Base-by-base conservation (phyloP, 768 basidiomycete species). In the Lactarius tabidus region DNA sequence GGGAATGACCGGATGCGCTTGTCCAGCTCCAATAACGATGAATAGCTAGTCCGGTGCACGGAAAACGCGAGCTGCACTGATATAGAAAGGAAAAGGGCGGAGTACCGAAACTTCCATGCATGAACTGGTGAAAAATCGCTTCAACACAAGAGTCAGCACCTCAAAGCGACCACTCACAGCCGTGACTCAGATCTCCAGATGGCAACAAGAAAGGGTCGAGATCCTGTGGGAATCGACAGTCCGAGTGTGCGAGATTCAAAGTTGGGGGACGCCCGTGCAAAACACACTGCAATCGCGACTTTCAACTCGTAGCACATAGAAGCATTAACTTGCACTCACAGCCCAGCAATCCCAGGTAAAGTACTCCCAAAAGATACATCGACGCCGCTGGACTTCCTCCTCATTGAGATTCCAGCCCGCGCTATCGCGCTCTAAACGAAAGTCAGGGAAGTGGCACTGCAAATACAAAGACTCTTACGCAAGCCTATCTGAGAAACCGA, bases 291-390 rank as follows among this genome's bases (percentile, higher is more conserved):
- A 33, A 57, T n/a, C 1, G 28, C 23, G 26, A 41, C 2, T 6
- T 26, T 43, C 17, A 28, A 17, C n/a, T 12, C 14, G 20, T 18
- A 29, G n/a, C 29, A 2, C 23, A 23, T 10, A 7, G 38, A 61
- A 20, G 17, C 12, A 26, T n/a, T 54, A 15, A 17, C 41, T 17
- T 9, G 31, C 17, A 66, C 65, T 62, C 52, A 66, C 65, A 45
- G 60, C 20, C 80, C 82, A 84, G 9, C 77, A 73, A 69, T 84
- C 82, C 75, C 78, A 81, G 20, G 77, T 75, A 68, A 77, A 81
- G 10, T 84, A 71, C 62, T 84, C 83, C 84, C 84, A 85, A 70
- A 84, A 85, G 43, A 84, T 60, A 45, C 75, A 71, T 57, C 84
- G 77, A 38, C 79, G 72, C 36, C 81, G 74, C 65, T 84, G 81